Conservation (phyloP, 495 filamentous ascomycete species). For the Penicillium subrubescens region DNA sequence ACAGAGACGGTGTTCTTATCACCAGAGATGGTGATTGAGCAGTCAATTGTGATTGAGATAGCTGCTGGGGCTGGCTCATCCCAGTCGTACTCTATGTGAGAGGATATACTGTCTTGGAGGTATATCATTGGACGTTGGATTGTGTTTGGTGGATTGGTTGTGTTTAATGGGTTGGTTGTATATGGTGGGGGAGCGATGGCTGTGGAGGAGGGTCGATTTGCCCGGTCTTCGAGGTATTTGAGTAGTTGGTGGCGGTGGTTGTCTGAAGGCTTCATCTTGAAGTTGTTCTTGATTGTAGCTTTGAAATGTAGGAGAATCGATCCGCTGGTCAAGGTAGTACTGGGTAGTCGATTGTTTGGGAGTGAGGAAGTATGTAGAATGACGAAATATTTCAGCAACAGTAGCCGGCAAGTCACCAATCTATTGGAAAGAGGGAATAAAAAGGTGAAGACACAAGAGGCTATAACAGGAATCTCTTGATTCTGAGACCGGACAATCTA, state of each 20-base stretch:
- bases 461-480: not conserved
- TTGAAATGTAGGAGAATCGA: not conserved
- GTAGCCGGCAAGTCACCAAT: not conserved
- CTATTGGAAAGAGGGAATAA: not conserved
- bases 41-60: constrained; percentile 39
- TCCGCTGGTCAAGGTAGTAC: not conserved
- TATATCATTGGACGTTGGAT: constrained; percentile 1
- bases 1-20: constrained; percentile 37
- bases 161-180: not conserved
- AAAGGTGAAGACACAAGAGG: not conserved
- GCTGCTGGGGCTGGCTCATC: constrained; percentile 8
- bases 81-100: constrained; percentile 11
- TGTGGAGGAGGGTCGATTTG: constrained; percentile 9
- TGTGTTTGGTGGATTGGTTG: not conserved
- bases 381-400: no score
- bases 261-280: constrained; percentile 19
- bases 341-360: not conserved
- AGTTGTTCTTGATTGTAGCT: not conserved
- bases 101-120: not conserved
- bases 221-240: constrained; percentile 26
- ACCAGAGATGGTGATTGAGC: constrained; percentile 38
- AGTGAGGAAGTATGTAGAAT: not conserved
- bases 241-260: constrained; percentile 27
- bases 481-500: not conserved
- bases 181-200: constrained; percentile 19